Evolutionary conservation across 192 early-diverging fungal species (phyloP), one percentile per base, ranked within the genome.

Genomic region (Backusella psychrophila): DNA sequence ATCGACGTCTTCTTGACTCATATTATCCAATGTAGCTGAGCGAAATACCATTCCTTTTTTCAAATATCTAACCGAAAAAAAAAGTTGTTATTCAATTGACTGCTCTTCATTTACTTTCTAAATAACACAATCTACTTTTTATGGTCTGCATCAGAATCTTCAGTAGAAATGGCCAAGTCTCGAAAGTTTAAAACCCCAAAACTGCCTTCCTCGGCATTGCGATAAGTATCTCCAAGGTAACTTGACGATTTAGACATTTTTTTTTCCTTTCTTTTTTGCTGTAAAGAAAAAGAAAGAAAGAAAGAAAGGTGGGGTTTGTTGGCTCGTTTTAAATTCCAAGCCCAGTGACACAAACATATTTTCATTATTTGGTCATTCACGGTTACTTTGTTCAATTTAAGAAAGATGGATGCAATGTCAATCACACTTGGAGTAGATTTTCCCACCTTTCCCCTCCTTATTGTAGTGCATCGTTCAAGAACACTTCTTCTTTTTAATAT

Each of bases 11-110:
- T 31, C 69, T 38, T 78, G 66, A 1, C 73, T 72, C 53, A 80
- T 80, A 68, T 84, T 77, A 66, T 86, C 83, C 21, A 86, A 71
- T 12, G 81, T 78, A 14, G 77, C 85, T 33, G 83, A 85, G 69
- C 85, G 44, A 42, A 86, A 86, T 11, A 86, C 21, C 15, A 78
- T 71, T 2, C 81, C 81, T 6, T 41, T 31, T 34, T 82, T 81
- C 52, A 86, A 71, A 36, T 81, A 78, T 7, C 77, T 78, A 74
- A 39, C 17, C 39, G 66, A 69, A 34, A n/a, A n/a, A 52, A 36
- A 72, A 35, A 29, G 7, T 31, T 0, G 4, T 63, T 29, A 44
- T 39, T 39, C 38, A 1, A 53, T 53, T 33, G 21, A 53, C 49
- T 53, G 49, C 4, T 53, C 49, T n/a, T n/a, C 5, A 7, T 35